Conservation (phyloP, 176 grass and related monocot genomes). For the Juncus effusus region DNA sequence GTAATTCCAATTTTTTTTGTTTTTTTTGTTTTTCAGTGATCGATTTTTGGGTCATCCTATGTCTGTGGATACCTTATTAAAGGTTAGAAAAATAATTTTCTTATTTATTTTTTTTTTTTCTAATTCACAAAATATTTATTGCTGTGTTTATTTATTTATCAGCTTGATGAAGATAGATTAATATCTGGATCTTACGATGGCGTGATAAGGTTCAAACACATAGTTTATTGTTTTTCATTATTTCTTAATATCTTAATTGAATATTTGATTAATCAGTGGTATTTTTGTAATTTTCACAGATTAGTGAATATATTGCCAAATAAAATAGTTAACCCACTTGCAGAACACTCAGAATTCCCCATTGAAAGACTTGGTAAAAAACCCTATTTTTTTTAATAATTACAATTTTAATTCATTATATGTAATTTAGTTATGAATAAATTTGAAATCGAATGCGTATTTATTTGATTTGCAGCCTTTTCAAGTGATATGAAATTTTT, state of each 20-base stretch:
- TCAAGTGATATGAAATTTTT: constrained; percentile 75
- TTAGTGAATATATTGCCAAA: constrained; percentile 87
- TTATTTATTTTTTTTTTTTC: background rate
- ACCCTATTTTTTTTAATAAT: background rate
- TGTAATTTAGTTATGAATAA: background rate
- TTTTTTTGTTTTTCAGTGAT: constrained; percentile 46
- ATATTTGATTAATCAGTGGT: background rate
- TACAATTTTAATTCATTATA: constrained; percentile 9
- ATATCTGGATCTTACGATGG: constrained; percentile 87
- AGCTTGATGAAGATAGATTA: constrained; percentile 89
- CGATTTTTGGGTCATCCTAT: constrained; percentile 84
- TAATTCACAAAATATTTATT: constrained; percentile 6
- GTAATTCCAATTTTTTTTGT: constrained; percentile 19
- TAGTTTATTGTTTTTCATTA: background rate
- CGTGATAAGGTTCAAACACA: constrained; percentile 63
- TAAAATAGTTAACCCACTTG: constrained; percentile 84
- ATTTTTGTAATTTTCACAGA: constrained; percentile 34
- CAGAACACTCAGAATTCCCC: constrained; percentile 93
- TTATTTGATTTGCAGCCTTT: constrained; percentile 42
- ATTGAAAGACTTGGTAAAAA: constrained; percentile 73
- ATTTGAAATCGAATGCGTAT: background rate
- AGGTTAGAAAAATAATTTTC: constrained; percentile 37
- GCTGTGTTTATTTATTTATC: constrained; percentile 29
- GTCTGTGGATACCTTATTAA: constrained; percentile 84
- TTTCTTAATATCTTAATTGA: constrained; percentile 19